Evolutionary conservation across 2,329 filamentous ascomycete genomes (phyloP).

Genomic region (Fusarium tjaetaba): DNA sequence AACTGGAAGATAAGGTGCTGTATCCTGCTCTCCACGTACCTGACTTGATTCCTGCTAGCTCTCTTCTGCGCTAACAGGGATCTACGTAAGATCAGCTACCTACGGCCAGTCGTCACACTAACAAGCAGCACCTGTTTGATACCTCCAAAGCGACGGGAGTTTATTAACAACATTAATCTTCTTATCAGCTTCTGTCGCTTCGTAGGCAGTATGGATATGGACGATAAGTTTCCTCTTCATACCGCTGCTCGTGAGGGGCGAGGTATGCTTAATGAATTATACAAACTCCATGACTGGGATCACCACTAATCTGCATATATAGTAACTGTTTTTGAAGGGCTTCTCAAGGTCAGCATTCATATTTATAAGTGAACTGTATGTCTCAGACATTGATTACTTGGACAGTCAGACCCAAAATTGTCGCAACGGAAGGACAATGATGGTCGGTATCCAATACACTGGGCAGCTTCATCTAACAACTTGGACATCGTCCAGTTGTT

Average conservation of each 20-base stretch:
- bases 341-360: conserved; percentile 44
- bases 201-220: conserved; percentile 39
- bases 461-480: conserved; percentile 88
- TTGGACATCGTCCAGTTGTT: conserved; percentile 78
- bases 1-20: too few species aligned
- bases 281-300: background rate
- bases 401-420: conserved; percentile 80
- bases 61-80: background rate
- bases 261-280: conserved; percentile 62
- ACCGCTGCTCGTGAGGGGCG: conserved; percentile 86
- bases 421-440: conserved; percentile 81
- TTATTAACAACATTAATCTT: background rate
- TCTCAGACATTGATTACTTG: background rate
- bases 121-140: background rate
- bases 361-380: background rate
- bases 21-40: background rate
- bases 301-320: conserved; percentile 15
- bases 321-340: conserved; percentile 78
- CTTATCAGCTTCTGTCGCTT: background rate
- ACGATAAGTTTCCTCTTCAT: conserved; percentile 83
- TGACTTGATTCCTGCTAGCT: background rate
- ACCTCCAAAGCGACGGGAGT: background rate
- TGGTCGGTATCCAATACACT: conserved; percentile 90
- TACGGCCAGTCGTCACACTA: background rate
- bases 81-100: conserved; percentile 15